Evolutionary conservation across 139 green algal species (phyloP).

Genomic region (Nannochloris sp.): DNA sequence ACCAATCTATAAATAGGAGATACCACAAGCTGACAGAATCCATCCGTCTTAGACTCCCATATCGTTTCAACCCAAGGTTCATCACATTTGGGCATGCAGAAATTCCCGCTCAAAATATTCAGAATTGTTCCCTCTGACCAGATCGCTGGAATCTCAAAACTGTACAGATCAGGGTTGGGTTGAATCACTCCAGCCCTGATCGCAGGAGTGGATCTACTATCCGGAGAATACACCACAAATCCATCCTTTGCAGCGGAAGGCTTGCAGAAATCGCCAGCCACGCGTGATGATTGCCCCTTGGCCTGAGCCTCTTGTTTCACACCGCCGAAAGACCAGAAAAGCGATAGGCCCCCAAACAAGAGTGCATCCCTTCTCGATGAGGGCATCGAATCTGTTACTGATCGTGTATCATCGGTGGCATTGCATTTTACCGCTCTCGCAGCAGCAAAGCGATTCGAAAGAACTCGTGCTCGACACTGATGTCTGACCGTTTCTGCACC

Average conservation of each 20-base stretch:
- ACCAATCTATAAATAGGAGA: slow-evolving; percentile 61
- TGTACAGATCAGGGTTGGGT: slow-evolving; percentile 11
- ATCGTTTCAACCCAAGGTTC: slow-evolving; percentile 69
- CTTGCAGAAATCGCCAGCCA: slow-evolving; percentile 11
- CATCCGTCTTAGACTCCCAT: slow-evolving; percentile 40
- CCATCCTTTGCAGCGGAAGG: not conserved
- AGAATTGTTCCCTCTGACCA: slow-evolving; percentile 19
- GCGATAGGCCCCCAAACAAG: not conserved
- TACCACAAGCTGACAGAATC: slow-evolving; percentile 56
- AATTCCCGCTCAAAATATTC: slow-evolving; percentile 56
- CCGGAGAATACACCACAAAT: slow-evolving; percentile 11
- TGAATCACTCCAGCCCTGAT: slow-evolving; percentile 21
- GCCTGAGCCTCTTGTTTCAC: not conserved
- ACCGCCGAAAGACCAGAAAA: not conserved
- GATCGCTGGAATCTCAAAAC: slow-evolving; percentile 11
- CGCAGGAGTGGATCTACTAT: not conserved
- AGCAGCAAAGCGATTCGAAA: too few relatives aligned
- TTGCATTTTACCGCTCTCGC: too few relatives aligned
- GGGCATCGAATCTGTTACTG: too few relatives aligned
- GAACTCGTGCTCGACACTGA: too few relatives aligned
- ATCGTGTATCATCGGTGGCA: too few relatives aligned
- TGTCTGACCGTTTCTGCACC: too few relatives aligned
- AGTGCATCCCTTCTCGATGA: too few relatives aligned
- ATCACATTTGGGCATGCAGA: slow-evolving; percentile 56
- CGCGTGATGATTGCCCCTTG: not conserved